phyloP scores from a whole-genome alignment of 495 filamentous ascomycete genomes.

The Aspergillus ostianus region DNA sequence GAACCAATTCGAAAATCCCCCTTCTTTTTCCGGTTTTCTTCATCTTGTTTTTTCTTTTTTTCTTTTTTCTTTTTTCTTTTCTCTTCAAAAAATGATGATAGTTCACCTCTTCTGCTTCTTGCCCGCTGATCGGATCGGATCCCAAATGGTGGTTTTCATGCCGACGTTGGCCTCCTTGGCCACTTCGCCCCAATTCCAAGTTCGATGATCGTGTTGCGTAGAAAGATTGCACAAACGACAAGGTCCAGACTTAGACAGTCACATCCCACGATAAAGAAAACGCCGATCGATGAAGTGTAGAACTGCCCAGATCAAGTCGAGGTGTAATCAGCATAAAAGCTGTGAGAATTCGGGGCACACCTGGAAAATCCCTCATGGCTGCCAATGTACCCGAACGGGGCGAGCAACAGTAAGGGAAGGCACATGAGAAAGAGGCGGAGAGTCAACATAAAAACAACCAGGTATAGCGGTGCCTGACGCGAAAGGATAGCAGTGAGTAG shows the following conservation, averaged over 20 bases:
- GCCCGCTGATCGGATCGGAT: no score
- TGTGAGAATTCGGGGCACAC: not conserved
- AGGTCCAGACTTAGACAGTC: not conserved
- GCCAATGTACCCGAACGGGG: no score
- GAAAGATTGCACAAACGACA: not conserved
- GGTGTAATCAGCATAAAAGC: not conserved
- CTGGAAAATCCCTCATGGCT: no score
- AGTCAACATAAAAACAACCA: not conserved
- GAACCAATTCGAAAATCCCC: not conserved
- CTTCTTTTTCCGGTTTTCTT: conserved; percentile 21
- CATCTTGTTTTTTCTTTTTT: conserved; percentile 14
- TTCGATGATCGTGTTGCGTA: not conserved
- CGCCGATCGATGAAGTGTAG: not conserved
- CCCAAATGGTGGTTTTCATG: no score
- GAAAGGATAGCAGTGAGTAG: not conserved
- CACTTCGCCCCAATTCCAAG: not conserved
- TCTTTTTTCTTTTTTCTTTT: not conserved
- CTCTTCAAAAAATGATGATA: not conserved
- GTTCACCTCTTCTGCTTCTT: not conserved
- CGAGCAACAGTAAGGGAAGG: no score
- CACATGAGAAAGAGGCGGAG: not conserved
- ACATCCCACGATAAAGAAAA: not conserved
- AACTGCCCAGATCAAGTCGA: not conserved
- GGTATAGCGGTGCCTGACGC: no score
- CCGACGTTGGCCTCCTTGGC: no score